Base-by-base conservation (phyloP, 305 asterid species). In the Salvia sclarea region DNA sequence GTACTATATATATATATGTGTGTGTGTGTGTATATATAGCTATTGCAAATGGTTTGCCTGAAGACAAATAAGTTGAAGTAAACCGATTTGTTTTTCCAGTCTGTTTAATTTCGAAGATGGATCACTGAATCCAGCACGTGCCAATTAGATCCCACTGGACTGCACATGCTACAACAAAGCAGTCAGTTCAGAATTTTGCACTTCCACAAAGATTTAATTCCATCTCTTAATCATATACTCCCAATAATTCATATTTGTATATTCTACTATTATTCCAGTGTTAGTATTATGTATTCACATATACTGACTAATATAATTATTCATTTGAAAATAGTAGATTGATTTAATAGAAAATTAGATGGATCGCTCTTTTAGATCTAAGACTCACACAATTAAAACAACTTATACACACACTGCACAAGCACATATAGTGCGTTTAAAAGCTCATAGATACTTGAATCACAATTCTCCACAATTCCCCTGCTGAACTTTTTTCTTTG, bases 161-260 rank as follows among this genome's bases (percentile, higher is more conserved):
- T 58, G 13, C 69, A 66, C 73, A 73, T 64, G 75, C 75, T 55
- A 41, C 40, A 64, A 40, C 61, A 62, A 49, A 60, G 56, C 55
- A 61, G 8, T 57, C 38, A 63, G 17, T 41, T 43, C 68, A 22
- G 11, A 52, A 61, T 10, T 61, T 61, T 56, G 57, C 57, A 56
- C n/a, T n/a, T n/a, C n/a, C n/a, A 58, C n/a, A 9, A 35, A 37
- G 43, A 37, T 37, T 37, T 8, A 37, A 37, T 37, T 9, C 13
- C 13, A 8, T 37, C 0, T 37, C 12, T 37, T 37, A 37, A 37
- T 37, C 13, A 17, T 31, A 25, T 45, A 25, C n/a, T 2, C 0
- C 18, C 14, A 37, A 8, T 37, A 47, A 13, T 43, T 47, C 3
- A 17, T 22, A 5, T 14, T 8, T 4, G 30, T 25, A 1, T 25